Percentiles rank a stretch among this genome's conserved stretches.
These are phyloP conservation scores for Amyloporia xantha DNA, from an alignment of 768 basidiomycete genomes.

Conservation along the genomic window DNA sequence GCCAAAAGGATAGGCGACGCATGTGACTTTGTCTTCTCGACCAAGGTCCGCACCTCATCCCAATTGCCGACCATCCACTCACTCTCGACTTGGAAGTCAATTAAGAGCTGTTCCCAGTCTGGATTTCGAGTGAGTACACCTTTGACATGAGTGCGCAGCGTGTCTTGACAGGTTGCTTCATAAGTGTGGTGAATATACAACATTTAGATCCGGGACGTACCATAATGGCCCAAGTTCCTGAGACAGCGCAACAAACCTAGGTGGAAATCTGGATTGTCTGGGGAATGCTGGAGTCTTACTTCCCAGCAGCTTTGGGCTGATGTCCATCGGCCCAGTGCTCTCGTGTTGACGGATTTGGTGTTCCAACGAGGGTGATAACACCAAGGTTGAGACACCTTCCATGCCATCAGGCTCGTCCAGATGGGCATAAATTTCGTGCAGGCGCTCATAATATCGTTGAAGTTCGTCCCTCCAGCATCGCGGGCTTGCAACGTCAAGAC, in stretches of 20 bases:
- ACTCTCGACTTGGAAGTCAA: constrained; percentile 86
- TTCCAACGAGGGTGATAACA: constrained; percentile 84
- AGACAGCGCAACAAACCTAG: constrained; percentile 86
- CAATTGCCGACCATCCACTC: constrained; percentile 97
- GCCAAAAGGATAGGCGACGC: constrained; percentile 69
- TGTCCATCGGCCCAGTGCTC: constrained; percentile 94
- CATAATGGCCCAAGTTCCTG: constrained; percentile 94
- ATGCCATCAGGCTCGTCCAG: constrained; percentile 98
- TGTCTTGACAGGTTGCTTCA: constrained; percentile 60
- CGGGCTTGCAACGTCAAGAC: constrained; percentile 41
- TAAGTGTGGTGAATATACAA: neutral
- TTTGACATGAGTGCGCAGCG: constrained; percentile 87
- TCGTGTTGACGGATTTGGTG: constrained; percentile 98
- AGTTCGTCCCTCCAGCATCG: constrained; percentile 33
- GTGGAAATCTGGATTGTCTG: constrained; percentile 85
- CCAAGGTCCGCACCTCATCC: constrained; percentile 66
- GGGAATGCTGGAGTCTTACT: constrained; percentile 82
- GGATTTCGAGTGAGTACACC: constrained; percentile 84
- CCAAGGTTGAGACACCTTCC: constrained; percentile 90
- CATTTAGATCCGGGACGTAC: constrained; percentile 38
- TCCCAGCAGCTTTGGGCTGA: constrained; percentile 99
- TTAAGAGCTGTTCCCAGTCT: constrained; percentile 71
- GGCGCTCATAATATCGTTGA: constrained; percentile 72
- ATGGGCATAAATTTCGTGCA: constrained; percentile 94
- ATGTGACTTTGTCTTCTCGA: constrained; percentile 40